A percentile compares a stretch with the other conserved stretches of the same genome.
Evolutionary conservation across 768 basidiomycete genomes (phyloP).

Genomic region (Daedaleopsis nitida): DNA sequence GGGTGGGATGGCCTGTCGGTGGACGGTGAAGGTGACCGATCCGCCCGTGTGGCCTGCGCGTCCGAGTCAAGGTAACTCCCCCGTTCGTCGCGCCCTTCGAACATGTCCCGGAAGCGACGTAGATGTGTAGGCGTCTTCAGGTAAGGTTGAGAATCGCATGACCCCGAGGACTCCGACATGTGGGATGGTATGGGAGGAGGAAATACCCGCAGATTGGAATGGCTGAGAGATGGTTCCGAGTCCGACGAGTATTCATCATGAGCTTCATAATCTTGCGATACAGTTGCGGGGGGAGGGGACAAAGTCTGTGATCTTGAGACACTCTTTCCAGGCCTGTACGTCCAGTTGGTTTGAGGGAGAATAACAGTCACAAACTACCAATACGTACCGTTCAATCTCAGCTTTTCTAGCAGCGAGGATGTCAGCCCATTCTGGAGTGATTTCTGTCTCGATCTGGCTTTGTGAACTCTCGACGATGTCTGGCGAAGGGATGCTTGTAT

Average conservation of each 20-base stretch:
- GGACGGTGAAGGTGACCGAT: not conserved
- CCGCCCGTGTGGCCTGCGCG: not conserved
- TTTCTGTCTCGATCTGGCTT: constrained; percentile 34
- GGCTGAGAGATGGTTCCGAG: not conserved
- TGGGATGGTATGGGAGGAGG: not conserved
- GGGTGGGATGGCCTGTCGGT: not conserved
- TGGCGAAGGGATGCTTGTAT: not conserved
- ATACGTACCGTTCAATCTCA: not conserved
- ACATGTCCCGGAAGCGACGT: constrained; percentile 10
- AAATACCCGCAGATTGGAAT: not conserved
- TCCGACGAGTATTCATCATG: constrained; percentile 11
- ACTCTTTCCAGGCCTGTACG: not conserved
- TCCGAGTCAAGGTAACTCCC: constrained; percentile 4
- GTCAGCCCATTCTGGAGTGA: constrained; percentile 10
- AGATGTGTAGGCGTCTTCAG: constrained; percentile 2
- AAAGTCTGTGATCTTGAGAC: not conserved
- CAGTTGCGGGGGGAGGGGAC: not conserved
- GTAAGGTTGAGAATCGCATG: not conserved
- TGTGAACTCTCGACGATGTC: constrained; percentile 34
- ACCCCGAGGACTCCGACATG: not conserved
- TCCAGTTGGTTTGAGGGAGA: not conserved
- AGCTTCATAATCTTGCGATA: constrained; percentile 15
- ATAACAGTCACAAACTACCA: not conserved
- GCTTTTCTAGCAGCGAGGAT: not conserved
- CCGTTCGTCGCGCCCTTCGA: constrained; percentile 8